Conservation (phyloP, 1,139 yeast species). For the Hyphopichia buzzinii region DNA sequence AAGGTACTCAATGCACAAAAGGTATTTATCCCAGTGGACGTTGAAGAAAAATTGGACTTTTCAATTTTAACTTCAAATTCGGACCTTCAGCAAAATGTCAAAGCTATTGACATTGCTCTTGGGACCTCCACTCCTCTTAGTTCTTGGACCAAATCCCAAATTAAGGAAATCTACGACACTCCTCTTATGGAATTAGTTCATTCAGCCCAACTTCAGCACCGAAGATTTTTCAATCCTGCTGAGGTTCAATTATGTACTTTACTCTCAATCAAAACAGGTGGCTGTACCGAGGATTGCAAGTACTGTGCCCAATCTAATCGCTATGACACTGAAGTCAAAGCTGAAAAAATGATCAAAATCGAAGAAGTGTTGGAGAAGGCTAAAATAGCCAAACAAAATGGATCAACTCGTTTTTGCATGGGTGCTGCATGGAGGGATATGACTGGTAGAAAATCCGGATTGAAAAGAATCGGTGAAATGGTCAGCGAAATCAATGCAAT, state of each 20-base stretch:
- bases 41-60: conserved; percentile 4
- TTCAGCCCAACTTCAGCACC: conserved; percentile 64
- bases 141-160: conserved; percentile 61
- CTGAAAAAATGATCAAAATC: conserved; percentile 59
- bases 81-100: not conserved
- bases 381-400: conserved; percentile 61
- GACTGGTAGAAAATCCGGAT: conserved; percentile 71
- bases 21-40: conserved; percentile 1
- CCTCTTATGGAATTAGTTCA: conserved; percentile 65
- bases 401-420: conserved; percentile 78
- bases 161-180: conserved; percentile 56
- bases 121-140: conserved; percentile 33
- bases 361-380: conserved; percentile 68
- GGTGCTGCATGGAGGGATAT: conserved; percentile 91
- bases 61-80: conserved; percentile 3
- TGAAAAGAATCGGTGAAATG: conserved; percentile 64
- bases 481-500: conserved; percentile 56
- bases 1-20: conserved; percentile 5
- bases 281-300: conserved; percentile 79
- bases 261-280: conserved; percentile 74
- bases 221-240: conserved; percentile 63
- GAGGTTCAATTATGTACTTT: conserved; percentile 77
- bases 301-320: conserved; percentile 77
- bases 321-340: conserved; percentile 66
- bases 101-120: conserved; percentile 16